These are phyloP conservation scores for Cladophialophora yegresii DNA, from an alignment of 2,329 filamentous ascomycete species.

Conservation along the genomic window DNA sequence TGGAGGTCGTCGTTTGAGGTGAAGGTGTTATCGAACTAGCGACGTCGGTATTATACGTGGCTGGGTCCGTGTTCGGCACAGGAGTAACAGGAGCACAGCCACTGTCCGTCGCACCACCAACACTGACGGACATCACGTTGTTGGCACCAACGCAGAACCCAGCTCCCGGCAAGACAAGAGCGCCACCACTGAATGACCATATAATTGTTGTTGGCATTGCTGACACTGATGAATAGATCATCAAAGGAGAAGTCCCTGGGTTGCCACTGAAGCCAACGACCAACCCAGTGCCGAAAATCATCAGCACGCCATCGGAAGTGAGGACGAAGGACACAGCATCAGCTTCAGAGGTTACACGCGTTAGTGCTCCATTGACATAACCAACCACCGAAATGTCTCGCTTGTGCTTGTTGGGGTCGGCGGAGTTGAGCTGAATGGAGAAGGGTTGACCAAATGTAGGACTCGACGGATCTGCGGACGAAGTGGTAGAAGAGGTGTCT, in stretches of 20 bases:
- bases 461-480: constrained; percentile 10
- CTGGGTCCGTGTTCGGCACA: constrained; percentile 12
- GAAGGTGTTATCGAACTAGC: constrained; percentile 10
- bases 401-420: constrained; percentile 3
- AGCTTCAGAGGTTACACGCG: constrained; percentile 1
- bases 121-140: constrained; percentile 14
- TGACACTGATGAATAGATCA: constrained; percentile 13
- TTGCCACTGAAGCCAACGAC: constrained; percentile 12
- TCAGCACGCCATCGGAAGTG: constrained; percentile 14
- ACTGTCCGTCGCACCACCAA: constrained; percentile 8
- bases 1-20: constrained; percentile 8
- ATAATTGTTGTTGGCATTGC: constrained; percentile 14
- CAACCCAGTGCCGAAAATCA: constrained; percentile 13
- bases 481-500: constrained; percentile 5
- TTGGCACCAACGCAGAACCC: constrained; percentile 13
- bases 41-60: constrained; percentile 12
- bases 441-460: constrained; percentile 13
- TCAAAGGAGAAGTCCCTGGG: constrained; percentile 7
- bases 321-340: constrained; percentile 13
- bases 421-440: constrained; percentile 1
- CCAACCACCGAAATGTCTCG: constrained; percentile 13
- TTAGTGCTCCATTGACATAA: constrained; percentile 9
- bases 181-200: constrained; percentile 11
- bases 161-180: constrained; percentile 14
- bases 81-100: constrained; percentile 11